Percentiles rank a stretch among this genome's conserved stretches.
These are phyloP conservation scores for Larix kaempferi DNA, from an alignment of 75 land plant genomes.

Conservation along the genomic window DNA sequence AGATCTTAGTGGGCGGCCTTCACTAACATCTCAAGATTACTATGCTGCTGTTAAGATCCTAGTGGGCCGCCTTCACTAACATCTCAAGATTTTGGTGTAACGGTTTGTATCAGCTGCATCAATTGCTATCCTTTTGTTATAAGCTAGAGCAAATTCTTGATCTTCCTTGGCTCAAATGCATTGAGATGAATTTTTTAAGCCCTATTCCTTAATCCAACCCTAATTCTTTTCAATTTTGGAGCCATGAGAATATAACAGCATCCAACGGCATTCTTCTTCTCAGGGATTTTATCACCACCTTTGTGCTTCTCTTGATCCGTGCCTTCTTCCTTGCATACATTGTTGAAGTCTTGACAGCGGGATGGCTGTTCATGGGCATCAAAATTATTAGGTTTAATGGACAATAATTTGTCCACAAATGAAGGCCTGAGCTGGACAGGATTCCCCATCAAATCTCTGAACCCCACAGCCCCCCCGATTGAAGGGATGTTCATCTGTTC, in stretches of 20 bases:
- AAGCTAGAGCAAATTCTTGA: background rate
- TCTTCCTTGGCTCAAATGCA: background rate
- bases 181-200: background rate
- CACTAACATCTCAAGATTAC: no score
- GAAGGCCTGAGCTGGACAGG: background rate
- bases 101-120: no score
- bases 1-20: no score
- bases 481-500: constrained; percentile 21
- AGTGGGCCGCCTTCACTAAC: no score
- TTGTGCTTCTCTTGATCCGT: background rate
- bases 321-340: background rate
- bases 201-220: no score
- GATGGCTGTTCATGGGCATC: background rate
- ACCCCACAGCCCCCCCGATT: constrained; percentile 32
- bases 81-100: no score
- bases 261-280: background rate
- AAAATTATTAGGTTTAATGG: background rate
- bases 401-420: background rate
- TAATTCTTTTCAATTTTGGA: background rate
- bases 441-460: constrained; percentile 21
- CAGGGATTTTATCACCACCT: background rate
- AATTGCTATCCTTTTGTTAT: no score
- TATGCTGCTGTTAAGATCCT: no score
- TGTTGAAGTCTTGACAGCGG: background rate
- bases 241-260: background rate